These are phyloP conservation scores for Hemileia vastatrix DNA, from an alignment of 1,284 basidiomycete genomes.

Conservation along the genomic window DNA sequence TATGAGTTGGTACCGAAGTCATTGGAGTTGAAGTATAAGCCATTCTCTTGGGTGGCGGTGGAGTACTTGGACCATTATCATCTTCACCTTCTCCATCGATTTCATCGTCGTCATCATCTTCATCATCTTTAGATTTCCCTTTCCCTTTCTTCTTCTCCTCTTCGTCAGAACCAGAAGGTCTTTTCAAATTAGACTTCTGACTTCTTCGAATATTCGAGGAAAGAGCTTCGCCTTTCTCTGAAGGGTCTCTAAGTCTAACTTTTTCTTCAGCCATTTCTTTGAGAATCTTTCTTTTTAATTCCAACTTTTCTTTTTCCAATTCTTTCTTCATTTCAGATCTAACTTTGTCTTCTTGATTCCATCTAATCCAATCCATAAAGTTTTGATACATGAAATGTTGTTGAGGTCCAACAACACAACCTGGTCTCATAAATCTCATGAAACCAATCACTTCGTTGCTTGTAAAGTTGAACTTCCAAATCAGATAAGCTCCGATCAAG, in stretches of 20 bases:
- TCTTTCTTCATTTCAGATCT: too few species aligned
- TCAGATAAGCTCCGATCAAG: slow-evolving; percentile 89
- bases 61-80: background rate
- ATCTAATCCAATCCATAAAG: slow-evolving; percentile 84
- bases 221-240: background rate
- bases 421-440: slow-evolving; percentile 93
- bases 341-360: slow-evolving; percentile 77
- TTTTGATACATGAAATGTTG: slow-evolving; percentile 92
- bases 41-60: background rate
- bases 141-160: slow-evolving; percentile 11
- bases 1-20: slow-evolving; percentile 26
- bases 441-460: slow-evolving; percentile 93
- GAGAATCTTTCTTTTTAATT: too few species aligned
- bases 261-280: too few species aligned
- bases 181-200: background rate
- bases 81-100: background rate
- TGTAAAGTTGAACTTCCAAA: slow-evolving; percentile 97
- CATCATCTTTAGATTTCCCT: slow-evolving; percentile 17
- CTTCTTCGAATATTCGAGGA: background rate
- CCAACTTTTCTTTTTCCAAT: too few species aligned
- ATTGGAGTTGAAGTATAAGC: slow-evolving; percentile 2
- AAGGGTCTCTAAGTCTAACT: too few species aligned
- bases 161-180: background rate
- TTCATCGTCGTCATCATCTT: background rate
- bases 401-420: too few species aligned